Conservation (phyloP, 305 asterid genomes). For the Fraxinus angustifolia region DNA sequence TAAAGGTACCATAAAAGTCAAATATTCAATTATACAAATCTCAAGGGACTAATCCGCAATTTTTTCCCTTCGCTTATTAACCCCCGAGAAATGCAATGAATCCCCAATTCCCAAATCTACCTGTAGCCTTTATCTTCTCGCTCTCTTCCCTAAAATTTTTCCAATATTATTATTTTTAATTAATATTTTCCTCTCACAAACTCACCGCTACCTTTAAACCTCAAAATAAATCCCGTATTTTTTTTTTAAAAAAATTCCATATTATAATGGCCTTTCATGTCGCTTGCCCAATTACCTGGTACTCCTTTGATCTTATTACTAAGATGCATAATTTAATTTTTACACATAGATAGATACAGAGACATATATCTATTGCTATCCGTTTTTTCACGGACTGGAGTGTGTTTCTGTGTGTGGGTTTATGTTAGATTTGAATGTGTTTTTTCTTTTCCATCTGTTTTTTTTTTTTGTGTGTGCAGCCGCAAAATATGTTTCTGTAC, state of each 20-base stretch:
- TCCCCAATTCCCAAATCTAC: slow-evolving; percentile 27
- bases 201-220: slow-evolving; percentile 17
- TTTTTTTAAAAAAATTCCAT: neutral
- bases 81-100: slow-evolving; percentile 4
- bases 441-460: slow-evolving; percentile 19
- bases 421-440: slow-evolving; percentile 14
- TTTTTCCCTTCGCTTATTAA: neutral
- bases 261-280: slow-evolving; percentile 76
- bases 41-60: slow-evolving; percentile 18
- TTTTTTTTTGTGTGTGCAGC: slow-evolving; percentile 41
- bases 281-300: slow-evolving; percentile 98
- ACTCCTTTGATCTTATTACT: slow-evolving; percentile 18
- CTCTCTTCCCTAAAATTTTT: slow-evolving; percentile 23
- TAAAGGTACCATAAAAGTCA: neutral
- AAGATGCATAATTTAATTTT: slow-evolving; percentile 17
- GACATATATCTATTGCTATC: slow-evolving; percentile 14
- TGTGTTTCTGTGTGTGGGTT: slow-evolving; percentile 35
- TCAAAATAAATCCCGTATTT: slow-evolving; percentile 15
- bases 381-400: slow-evolving; percentile 21
- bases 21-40: neutral
- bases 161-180: slow-evolving; percentile 10
- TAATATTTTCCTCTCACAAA: slow-evolving; percentile 17
- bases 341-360: neutral
- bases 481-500: slow-evolving; percentile 81
- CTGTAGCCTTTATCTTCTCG: neutral